Evolutionary conservation across 2,329 filamentous ascomycete genomes (phyloP).

Genomic region (Pleoardoris graminearum): DNA sequence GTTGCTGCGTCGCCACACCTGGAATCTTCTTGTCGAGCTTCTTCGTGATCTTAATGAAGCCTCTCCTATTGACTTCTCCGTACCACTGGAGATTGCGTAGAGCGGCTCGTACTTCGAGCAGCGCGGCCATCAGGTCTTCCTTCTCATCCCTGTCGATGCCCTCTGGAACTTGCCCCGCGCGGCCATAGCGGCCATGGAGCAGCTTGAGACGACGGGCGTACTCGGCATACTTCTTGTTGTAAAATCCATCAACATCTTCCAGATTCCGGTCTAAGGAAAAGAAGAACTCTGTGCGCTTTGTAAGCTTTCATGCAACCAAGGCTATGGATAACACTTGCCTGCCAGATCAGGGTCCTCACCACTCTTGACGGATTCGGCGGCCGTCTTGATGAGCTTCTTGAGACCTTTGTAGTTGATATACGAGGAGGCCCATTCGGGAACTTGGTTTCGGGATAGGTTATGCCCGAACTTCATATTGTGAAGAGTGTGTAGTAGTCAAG

Average conservation of each 20-base stretch:
- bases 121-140: slow-evolving; percentile 85
- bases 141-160: slow-evolving; percentile 84
- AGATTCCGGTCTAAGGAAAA: slow-evolving; percentile 95
- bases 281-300: slow-evolving; percentile 77
- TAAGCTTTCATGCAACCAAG: slow-evolving; percentile 4
- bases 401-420: slow-evolving; percentile 91
- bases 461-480: slow-evolving; percentile 54
- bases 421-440: slow-evolving; percentile 80
- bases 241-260: slow-evolving; percentile 94
- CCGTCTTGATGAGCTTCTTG: slow-evolving; percentile 93
- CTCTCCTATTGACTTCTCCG: slow-evolving; percentile 90
- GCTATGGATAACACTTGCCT: slow-evolving; percentile 62
- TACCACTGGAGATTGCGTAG: slow-evolving; percentile 96
- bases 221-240: slow-evolving; percentile 92
- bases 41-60: slow-evolving; percentile 98
- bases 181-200: slow-evolving; percentile 84
- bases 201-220: slow-evolving; percentile 81
- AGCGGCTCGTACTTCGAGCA: slow-evolving; percentile 85
- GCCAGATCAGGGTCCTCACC: slow-evolving; percentile 84
- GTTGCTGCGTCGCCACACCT: slow-evolving; percentile 73
- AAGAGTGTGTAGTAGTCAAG: neutral
- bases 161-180: slow-evolving; percentile 68
- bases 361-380: slow-evolving; percentile 65
- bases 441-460: slow-evolving; percentile 75
- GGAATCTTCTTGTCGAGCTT: slow-evolving; percentile 96